These are phyloP conservation scores for Zea mays DNA, from an alignment of 176 grass and related monocot species.

Conservation along the genomic window Zm-B73-REFERENCE-NAM-5.0 NC_050096.1:282435501-282436000, in stretches of 20 bases:
- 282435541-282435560: not conserved
- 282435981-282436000: not conserved
- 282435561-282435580: not conserved
- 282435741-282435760: conserved; percentile 18
- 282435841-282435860: conserved; percentile 2
- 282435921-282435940: conserved; percentile 2
- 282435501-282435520: not conserved
- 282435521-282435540: not conserved
- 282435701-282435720: not conserved
- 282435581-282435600: not conserved
- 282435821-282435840: not conserved
- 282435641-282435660: not conserved
- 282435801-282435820: not conserved
- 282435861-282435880: not conserved
- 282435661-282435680: not conserved
- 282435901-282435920: not conserved
- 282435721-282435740: not conserved
- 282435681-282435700: not conserved
- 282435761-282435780: not conserved
- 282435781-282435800: not conserved
- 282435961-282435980: not conserved
- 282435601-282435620: not conserved
- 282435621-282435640: conserved; percentile 22
- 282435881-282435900: not conserved
- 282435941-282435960: conserved; percentile 16